phyloP scores from a whole-genome alignment of 345 rosid species.

The Eucalyptus polyanthemos region DNA sequence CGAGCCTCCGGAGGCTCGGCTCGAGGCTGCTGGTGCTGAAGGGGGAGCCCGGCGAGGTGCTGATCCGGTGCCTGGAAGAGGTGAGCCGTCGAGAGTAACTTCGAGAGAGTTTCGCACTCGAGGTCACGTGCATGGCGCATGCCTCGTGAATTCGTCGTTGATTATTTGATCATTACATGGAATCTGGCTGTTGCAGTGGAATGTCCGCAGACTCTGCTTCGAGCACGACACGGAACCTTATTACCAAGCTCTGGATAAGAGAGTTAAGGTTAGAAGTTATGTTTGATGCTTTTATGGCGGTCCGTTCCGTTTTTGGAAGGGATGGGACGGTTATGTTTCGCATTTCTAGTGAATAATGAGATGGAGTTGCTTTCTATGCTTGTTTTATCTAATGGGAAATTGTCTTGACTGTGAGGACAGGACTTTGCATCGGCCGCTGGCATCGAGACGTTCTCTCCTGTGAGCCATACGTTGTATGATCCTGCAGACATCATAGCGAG shows the following conservation, averaged over 20 bases:
- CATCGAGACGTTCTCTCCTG: constrained; percentile 76
- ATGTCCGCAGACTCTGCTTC: constrained; percentile 64
- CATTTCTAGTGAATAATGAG: neutral
- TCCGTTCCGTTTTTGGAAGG: neutral
- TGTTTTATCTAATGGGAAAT: neutral
- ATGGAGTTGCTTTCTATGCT: neutral
- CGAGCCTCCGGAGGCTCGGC: constrained; percentile 53
- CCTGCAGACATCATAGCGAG: constrained; percentile 56
- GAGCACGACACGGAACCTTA: constrained; percentile 86
- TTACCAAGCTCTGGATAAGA: constrained; percentile 62
- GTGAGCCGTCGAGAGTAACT: constrained; percentile 1
- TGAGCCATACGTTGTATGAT: constrained; percentile 80
- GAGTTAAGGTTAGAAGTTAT: constrained; percentile 39
- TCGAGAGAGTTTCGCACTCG: neutral
- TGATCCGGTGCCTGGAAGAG: constrained; percentile 68
- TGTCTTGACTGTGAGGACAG: constrained; percentile 15
- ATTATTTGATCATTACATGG: neutral
- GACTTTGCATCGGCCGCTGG: constrained; percentile 49
- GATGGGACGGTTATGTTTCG: neutral
- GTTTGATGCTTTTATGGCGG: neutral
- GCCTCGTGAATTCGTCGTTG: neutral
- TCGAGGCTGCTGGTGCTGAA: constrained; percentile 72
- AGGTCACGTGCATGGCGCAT: neutral
- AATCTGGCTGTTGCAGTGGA: constrained; percentile 41
- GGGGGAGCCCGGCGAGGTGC: constrained; percentile 65